Evolutionary conservation across 2,329 filamentous ascomycete species (phyloP).

Genomic region (Claviceps sp.): DNA sequence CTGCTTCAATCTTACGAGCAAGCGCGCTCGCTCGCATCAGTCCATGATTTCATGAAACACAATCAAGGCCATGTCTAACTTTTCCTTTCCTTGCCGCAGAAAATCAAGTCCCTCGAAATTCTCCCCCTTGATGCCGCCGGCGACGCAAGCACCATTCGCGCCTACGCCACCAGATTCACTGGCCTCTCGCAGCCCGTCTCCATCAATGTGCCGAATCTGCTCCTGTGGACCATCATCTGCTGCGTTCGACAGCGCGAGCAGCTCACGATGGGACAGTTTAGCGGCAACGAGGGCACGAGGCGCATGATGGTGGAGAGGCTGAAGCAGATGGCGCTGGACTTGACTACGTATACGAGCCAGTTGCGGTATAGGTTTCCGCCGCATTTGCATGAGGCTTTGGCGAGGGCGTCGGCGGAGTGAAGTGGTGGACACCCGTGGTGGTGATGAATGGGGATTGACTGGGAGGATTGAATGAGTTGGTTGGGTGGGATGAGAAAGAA

Average conservation of each 20-base stretch:
- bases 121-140: conserved; percentile 65
- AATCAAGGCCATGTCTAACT: neutral
- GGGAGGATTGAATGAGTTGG: no score
- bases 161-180: conserved; percentile 68
- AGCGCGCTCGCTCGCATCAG: no score
- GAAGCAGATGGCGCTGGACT: conserved; percentile 69
- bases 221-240: conserved; percentile 87
- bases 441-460: no score
- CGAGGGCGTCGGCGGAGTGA: conserved; percentile 61
- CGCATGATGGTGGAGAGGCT: conserved; percentile 55
- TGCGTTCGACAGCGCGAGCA: conserved; percentile 67
- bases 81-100: conserved; percentile 27
- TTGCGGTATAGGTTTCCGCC: conserved; percentile 82
- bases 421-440: neutral
- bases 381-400: conserved; percentile 76
- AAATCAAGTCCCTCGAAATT: conserved; percentile 61
- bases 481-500: no score
- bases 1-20: no score
- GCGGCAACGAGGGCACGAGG: conserved; percentile 53
- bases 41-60: no score
- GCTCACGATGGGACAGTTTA: conserved; percentile 58
- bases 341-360: conserved; percentile 89
- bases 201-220: conserved; percentile 76
- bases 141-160: conserved; percentile 66
- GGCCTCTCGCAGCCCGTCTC: conserved; percentile 67